phyloP scores from a whole-genome alignment of 768 basidiomycete genomes.

The Mycena olivaceomarginata region DNA sequence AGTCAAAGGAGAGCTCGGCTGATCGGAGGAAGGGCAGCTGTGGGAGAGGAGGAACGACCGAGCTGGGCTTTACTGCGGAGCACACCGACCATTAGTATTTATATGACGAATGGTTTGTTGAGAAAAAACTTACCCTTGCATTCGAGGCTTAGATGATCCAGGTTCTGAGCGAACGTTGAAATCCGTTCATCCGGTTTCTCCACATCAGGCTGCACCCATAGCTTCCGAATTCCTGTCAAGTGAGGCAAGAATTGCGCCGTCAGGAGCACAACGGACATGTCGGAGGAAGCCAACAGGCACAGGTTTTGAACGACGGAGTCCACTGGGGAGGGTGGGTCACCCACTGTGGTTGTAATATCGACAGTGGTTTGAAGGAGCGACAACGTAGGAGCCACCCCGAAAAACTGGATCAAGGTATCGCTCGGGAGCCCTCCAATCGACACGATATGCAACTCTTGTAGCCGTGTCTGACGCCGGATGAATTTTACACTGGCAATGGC shows the following conservation, averaged over 20 bases:
- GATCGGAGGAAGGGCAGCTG: not conserved
- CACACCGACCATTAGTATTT: not conserved
- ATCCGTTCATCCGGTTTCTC: not conserved
- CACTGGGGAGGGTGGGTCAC: not conserved
- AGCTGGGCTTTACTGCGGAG: not conserved
- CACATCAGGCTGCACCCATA: not conserved
- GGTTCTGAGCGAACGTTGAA: not conserved
- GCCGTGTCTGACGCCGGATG: not conserved
- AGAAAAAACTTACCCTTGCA: not conserved
- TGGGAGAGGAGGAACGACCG: not conserved
- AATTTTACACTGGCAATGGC: no score
- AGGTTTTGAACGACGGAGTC: not conserved
- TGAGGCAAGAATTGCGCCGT: not conserved
- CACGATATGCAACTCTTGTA: not conserved
- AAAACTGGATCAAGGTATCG: not conserved
- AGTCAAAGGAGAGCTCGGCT: not conserved
- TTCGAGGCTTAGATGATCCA: not conserved
- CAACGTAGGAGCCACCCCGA: not conserved
- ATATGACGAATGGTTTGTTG: not conserved
- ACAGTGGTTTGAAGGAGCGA: not conserved
- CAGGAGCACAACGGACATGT: not conserved
- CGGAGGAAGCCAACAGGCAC: not conserved
- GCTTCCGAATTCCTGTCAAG: not conserved
- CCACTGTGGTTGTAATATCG: no score
- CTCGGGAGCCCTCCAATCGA: not conserved